phyloP scores from a whole-genome alignment of 768 basidiomycete species.

The Pleurotus eryngii region DNA sequence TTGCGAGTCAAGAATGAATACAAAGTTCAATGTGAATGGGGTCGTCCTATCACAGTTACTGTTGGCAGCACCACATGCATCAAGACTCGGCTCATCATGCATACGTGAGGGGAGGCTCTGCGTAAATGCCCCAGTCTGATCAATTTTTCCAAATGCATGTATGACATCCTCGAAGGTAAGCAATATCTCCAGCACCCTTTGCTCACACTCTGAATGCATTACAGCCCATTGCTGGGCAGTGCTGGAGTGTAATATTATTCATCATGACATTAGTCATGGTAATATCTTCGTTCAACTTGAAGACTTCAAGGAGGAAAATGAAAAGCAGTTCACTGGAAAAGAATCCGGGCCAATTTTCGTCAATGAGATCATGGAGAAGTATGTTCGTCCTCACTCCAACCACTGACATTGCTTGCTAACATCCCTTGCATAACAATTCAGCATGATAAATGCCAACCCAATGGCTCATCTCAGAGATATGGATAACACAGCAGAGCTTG shows the following conservation, averaged over 20 bases:
- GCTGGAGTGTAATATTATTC: not conserved
- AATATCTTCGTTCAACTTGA: not conserved
- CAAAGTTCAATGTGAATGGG: too few relatives aligned
- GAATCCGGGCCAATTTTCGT: not conserved
- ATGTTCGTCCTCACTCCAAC: not conserved
- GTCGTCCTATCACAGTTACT: not conserved
- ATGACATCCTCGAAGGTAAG: constrained; percentile 5
- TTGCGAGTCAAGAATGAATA: too few relatives aligned
- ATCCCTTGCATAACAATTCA: too few relatives aligned
- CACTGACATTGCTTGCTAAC: not conserved
- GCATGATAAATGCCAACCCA: too few relatives aligned
- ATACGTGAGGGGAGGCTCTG: not conserved
- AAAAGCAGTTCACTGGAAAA: not conserved
- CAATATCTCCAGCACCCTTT: not conserved
- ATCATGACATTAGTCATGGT: not conserved
- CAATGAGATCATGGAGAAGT: not conserved
- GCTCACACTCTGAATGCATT: not conserved
- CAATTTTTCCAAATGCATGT: not conserved
- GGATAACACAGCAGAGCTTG: too few relatives aligned
- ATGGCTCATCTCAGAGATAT: not conserved
- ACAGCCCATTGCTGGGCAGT: constrained; percentile 1
- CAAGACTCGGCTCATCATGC: not conserved
- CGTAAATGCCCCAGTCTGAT: not conserved
- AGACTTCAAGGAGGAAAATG: not conserved
- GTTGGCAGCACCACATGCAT: not conserved